Evolutionary conservation across 2,329 filamentous ascomycete genomes (phyloP).

Genomic region (Alternaria angustiovoidea): DNA sequence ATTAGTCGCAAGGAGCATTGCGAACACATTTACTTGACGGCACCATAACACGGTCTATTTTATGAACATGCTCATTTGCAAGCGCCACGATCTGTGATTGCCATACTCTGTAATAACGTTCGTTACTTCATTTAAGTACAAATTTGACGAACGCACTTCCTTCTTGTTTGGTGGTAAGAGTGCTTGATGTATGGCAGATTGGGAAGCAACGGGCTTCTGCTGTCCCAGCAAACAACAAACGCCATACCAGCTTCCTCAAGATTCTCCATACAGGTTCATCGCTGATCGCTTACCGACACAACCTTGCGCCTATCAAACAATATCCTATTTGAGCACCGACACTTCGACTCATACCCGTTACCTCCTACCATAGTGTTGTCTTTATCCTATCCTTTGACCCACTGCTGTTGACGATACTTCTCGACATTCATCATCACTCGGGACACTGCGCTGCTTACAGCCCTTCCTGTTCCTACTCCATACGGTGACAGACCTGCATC

Average conservation of each 20-base stretch:
- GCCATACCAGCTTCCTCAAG: constrained; percentile 1
- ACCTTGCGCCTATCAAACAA: constrained; percentile 8
- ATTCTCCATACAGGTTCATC: neutral
- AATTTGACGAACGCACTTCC: neutral
- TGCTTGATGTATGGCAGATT: neutral
- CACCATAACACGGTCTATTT: neutral
- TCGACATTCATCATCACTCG: neutral
- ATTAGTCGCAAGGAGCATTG: neutral
- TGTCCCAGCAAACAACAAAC: constrained; percentile 7
- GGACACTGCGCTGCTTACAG: neutral
- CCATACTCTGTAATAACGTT: neutral
- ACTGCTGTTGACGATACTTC: neutral
- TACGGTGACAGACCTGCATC: neutral
- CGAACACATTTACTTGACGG: neutral
- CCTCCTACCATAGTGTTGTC: neutral
- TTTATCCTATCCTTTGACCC: neutral
- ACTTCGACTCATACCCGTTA: neutral
- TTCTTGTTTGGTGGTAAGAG: neutral
- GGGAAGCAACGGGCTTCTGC: neutral
- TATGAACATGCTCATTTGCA: neutral
- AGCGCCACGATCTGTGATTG: neutral
- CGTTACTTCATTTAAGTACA: neutral
- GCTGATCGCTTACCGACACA: neutral
- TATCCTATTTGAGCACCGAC: constrained; percentile 14
- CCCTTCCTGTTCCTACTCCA: neutral